A percentile compares a stretch with the other conserved stretches of the same genome.
These are phyloP conservation scores for Gamsiella multidivaricata DNA, from an alignment of 192 early-diverging fungal genomes.

Conservation along the genomic window DNA sequence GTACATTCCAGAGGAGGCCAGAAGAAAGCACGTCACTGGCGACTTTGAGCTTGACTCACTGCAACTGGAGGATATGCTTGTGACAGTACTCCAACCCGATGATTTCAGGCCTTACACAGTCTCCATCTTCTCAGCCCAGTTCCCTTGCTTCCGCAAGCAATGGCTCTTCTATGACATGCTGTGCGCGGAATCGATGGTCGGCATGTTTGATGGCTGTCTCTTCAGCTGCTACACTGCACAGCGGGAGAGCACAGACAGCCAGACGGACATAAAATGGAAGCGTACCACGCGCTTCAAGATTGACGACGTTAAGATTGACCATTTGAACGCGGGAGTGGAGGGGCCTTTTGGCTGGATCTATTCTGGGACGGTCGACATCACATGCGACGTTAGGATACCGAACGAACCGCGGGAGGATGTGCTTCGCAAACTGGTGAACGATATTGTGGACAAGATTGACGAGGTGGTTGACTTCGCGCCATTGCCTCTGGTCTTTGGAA, in stretches of 20 bases:
- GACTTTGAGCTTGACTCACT: conserved; percentile 89
- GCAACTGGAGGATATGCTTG: conserved; percentile 85
- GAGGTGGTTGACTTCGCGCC: conserved; percentile 58
- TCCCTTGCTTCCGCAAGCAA: conserved; percentile 88
- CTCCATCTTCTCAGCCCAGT: conserved; percentile 86
- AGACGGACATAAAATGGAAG: conserved; percentile 58
- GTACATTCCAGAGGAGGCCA: conserved; percentile 69
- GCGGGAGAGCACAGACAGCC: conserved; percentile 62
- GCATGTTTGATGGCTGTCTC: conserved; percentile 94
- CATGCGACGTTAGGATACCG: conserved; percentile 75
- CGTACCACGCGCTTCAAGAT: conserved; percentile 77
- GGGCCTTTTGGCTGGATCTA: conserved; percentile 97
- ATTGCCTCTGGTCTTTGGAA: conserved; percentile 59
- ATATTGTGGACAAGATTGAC: conserved; percentile 79
- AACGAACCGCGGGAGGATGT: conserved; percentile 62
- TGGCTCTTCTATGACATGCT: conserved; percentile 94
- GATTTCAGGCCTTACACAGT: conserved; percentile 89
- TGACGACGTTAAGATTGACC: conserved; percentile 90
- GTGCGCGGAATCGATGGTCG: conserved; percentile 88
- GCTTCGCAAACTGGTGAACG: conserved; percentile 72
- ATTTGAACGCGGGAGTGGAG: conserved; percentile 83
- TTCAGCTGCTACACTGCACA: conserved; percentile 94
- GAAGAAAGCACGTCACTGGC: conserved; percentile 72
- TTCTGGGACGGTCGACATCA: conserved; percentile 86
- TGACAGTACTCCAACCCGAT: conserved; percentile 86